These are phyloP conservation scores for Fusarium graminum DNA, from an alignment of 2,329 filamentous ascomycete genomes.

Conservation along the genomic window DNA sequence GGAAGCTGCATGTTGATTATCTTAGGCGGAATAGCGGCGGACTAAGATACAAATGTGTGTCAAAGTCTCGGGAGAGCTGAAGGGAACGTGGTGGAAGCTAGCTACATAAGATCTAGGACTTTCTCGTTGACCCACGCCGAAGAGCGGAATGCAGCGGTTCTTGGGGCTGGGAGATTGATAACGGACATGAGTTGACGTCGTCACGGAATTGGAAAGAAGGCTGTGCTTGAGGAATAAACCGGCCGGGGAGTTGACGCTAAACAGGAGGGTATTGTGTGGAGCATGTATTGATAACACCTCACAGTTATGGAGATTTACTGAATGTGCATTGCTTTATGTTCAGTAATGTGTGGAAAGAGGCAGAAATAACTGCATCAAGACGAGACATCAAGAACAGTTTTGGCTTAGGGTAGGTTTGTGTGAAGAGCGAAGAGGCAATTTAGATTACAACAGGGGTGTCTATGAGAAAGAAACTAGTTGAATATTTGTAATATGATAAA, in stretches of 20 bases:
- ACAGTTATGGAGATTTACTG: conserved; percentile 1
- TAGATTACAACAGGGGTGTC: conserved; percentile 7
- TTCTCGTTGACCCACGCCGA: conserved; percentile 44
- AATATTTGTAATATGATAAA: background rate
- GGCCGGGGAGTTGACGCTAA: conserved; percentile 39
- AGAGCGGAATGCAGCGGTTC: conserved; percentile 38
- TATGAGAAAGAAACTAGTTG: conserved; percentile 2
- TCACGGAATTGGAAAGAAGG: conserved; percentile 29
- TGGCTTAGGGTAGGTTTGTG: background rate
- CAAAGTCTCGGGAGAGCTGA: conserved; percentile 31
- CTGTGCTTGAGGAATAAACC: conserved; percentile 44
- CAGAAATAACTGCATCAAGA: background rate
- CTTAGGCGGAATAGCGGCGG: conserved; percentile 39
- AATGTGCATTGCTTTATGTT: background rate
- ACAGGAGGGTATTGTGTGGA: conserved; percentile 20
- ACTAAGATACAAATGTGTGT: conserved; percentile 31
- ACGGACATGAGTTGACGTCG: conserved; percentile 36
- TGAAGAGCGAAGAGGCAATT: background rate
- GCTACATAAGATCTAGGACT: conserved; percentile 44
- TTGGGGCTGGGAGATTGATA: conserved; percentile 32
- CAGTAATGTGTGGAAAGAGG: background rate
- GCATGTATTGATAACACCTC: conserved; percentile 29
- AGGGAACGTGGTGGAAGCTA: conserved; percentile 30
- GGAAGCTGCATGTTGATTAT: conserved; percentile 50
- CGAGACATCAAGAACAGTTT: background rate